A percentile compares a stretch with the other conserved stretches of the same genome.
Evolutionary conservation across 225 moss, liverwort and hornwort species (phyloP).

Genomic region (Marchantia polymorpha): DNA sequence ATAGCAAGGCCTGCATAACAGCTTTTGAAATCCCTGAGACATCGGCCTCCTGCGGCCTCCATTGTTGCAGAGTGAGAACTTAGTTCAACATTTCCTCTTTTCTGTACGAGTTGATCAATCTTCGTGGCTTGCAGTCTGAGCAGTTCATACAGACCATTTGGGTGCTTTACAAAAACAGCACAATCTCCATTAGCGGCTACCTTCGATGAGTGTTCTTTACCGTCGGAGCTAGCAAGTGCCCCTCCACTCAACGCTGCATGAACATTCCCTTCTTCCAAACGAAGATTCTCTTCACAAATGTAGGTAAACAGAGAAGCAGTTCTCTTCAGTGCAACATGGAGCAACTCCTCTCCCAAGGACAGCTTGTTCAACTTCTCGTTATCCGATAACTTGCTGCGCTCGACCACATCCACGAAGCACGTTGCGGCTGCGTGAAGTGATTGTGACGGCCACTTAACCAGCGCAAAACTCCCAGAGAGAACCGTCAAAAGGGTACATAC

Average conservation of each 20-base stretch:
- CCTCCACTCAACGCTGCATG: background rate
- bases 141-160: slow-evolving; percentile 2
- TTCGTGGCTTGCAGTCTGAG: slow-evolving; percentile 22
- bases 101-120: slow-evolving; percentile 19
- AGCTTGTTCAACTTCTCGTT: slow-evolving; percentile 18
- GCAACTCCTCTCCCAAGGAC: slow-evolving; percentile 11
- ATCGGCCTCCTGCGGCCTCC: slow-evolving; percentile 6
- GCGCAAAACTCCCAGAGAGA: slow-evolving; percentile 26
- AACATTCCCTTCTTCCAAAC: background rate
- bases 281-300: slow-evolving; percentile 24
- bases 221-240: background rate
- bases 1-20: slow-evolving; percentile 52
- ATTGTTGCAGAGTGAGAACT: background rate
- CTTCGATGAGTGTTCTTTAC: background rate
- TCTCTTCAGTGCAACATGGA: slow-evolving; percentile 23
- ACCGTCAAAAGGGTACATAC: slow-evolving; percentile 14
- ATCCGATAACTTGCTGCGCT: slow-evolving; percentile 17
- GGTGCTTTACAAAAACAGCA: background rate
- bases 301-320: slow-evolving; percentile 34
- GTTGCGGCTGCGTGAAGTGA: slow-evolving; percentile 28
- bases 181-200: background rate
- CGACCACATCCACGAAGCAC: slow-evolving; percentile 36
- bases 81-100: background rate
- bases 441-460: slow-evolving; percentile 31
- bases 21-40: slow-evolving; percentile 11